Evolutionary conservation across 2,329 filamentous ascomycete species (phyloP), one percentile per base, ranked within the genome.

Genomic region (Fusarium tjaetaba): DNA sequence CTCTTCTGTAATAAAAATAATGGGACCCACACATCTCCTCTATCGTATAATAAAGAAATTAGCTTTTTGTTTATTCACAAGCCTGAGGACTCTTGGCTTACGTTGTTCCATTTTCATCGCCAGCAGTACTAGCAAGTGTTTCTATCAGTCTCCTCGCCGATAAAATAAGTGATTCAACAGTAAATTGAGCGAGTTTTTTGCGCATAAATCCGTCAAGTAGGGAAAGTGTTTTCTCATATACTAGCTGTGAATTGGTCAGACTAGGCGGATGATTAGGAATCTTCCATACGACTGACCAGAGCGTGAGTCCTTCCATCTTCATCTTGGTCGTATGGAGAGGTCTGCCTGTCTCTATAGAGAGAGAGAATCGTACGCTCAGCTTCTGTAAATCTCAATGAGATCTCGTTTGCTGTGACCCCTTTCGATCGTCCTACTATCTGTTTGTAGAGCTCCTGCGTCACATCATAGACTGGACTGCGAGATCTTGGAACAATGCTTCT

Each of bases 381-480:
- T 5, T 30, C 20, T 22, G 6, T 0, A 8, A 48, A 48, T 2
- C 6, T 11, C 2, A 2, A 11, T 5, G 26, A 1, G 1, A 48
- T 48, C 3, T 48, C 20, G 2, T 4, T 16, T 22, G 26, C 9
- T 22, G 3, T 48, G 13, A 0, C 1, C 0, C 0, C 4, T 20
- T 4, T 22, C 11, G 13, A 11, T 15, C 0, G 0, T 4, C 1
- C 2, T 9, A 0, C 0, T 28, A 46, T 3, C 1, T 14, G 0
- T 0, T 4, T 0, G 7, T 0, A 28, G 2, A 46, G 43, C 9
- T 48, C 4, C 7, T 0, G 0, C 6, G 30, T 4, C 5, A 30
- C 45, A 22, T 4, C 2, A 11, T 16, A 4, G 2, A 48, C 45
- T 22, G 20, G 45, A 8, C 45, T 30, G 3, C 5, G 4, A 8